Evolutionary conservation across 768 basidiomycete species (phyloP), one percentile per base, ranked within the genome.

Genomic region (Xanthoconium purpureum): DNA sequence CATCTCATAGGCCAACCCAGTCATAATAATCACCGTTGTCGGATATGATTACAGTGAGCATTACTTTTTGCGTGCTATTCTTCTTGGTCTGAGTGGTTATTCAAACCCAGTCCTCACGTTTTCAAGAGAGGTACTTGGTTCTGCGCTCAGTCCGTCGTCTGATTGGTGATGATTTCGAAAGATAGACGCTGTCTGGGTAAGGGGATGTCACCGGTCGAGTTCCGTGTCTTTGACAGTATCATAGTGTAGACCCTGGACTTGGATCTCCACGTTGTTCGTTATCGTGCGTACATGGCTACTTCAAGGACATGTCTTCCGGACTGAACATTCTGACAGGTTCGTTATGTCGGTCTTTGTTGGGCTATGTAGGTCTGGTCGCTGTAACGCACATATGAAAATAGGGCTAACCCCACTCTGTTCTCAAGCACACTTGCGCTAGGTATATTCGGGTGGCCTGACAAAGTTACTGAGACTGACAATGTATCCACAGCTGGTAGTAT

Each of bases 21-120:
- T 61, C 13, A 17, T 51, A 12, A 45, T 56, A 18, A 38, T 52
- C 28, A 38, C 43, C 33, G 5, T 50, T 6, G 28, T 64, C 28
- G 55, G 47, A 46, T 64, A 63, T 33, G 63, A 63, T 47, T 63
- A 64, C 17, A 12, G 63, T 57, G 38, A 55, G 63, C 10, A 14
- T 10, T 35, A 17, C 17, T n/a, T 30, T 5, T 6, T 48, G 18
- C 45, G 12, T 2, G 24, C 3, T 17, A 15, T 40, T 6, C 11
- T 28, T 35, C 24, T 48, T 3, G 15, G 24, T 29, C 35, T 36
- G 18, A 15, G 9, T 6, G 8, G 9, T 46, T 17, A 32, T 15
- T 17, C n/a, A 32, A 15, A 17, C 8, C 10, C 29, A 63, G 62
- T 56, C 32, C 62, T 63, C 37, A 63, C 53, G 20, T 46, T 63